Evolutionary conservation across 331 rosid genomes (phyloP).

Genomic region (Saraca asoca): DNA sequence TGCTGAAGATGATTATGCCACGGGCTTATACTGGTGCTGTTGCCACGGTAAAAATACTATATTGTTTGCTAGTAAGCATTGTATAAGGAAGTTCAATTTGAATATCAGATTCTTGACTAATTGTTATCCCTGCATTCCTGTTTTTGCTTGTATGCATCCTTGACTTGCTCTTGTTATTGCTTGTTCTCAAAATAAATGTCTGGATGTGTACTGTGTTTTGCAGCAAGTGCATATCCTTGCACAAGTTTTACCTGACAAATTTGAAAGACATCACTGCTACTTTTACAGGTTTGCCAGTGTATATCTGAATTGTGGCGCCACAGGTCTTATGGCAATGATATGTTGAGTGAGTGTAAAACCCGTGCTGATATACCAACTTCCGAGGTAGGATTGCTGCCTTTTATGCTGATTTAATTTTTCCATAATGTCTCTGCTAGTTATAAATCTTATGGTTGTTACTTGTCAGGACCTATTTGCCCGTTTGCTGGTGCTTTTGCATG

Average conservation of each 20-base stretch:
- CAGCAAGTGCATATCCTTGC: conserved; percentile 25
- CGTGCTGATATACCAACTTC: conserved; percentile 82
- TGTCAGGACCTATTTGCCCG: conserved; percentile 90
- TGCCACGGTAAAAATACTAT: conserved; percentile 62
- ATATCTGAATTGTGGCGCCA: conserved; percentile 90
- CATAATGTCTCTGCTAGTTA: conserved; percentile 22
- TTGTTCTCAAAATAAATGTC: conserved; percentile 21
- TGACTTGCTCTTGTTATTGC: neutral
- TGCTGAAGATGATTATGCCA: conserved; percentile 88
- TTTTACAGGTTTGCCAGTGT: conserved; percentile 90
- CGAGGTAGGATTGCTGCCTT: conserved; percentile 50
- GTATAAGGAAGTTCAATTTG: conserved; percentile 15
- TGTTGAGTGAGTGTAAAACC: conserved; percentile 78
- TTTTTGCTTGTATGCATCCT: conserved; percentile 3
- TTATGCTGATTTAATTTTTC: neutral
- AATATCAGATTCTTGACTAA: conserved; percentile 17
- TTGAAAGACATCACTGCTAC: conserved; percentile 33
- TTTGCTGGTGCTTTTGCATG: conserved; percentile 87
- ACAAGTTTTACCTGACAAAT: conserved; percentile 25
- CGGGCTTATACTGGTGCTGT: conserved; percentile 79
- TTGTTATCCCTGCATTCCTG: conserved; percentile 12
- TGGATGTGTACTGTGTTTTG: conserved; percentile 10
- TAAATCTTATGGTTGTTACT: conserved; percentile 34
- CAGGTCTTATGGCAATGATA: conserved; percentile 58
- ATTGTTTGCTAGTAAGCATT: conserved; percentile 19